Evolutionary conservation across 768 basidiomycete genomes (phyloP), one percentile per base, ranked within the genome.

Genomic region (Boletus sp.): DNA sequence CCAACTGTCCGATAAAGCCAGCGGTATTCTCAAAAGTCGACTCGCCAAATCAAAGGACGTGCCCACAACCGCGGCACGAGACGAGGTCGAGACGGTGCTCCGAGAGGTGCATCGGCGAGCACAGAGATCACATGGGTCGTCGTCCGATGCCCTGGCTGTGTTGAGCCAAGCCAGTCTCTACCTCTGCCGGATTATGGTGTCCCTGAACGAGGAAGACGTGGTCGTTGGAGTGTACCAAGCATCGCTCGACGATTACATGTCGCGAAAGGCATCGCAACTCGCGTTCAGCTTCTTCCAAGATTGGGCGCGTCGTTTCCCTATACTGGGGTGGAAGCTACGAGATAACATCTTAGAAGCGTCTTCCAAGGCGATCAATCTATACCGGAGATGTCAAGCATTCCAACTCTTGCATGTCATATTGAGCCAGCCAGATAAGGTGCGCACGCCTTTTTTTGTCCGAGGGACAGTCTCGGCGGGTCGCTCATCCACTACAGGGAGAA

Each of bases 1-100:
- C 42, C 94, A 97, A 62, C 76, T 98, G n/a, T 80, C 87, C 11
- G 88, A 91, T 68, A 98, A 98, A 72, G 87, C 93, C 1, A 80
- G 81, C 54, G 87, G 89, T 25, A 82, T 98, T 56, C 76, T 98
- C 40, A 82, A 83, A 38, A 79, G 79, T 25, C 82, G 91, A 37
- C 77, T 95, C 53, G 81, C 78, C 52, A 92, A 92, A 66, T 74
- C 82, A 41, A 93, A 88, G 64, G 90, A 88, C 11, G 52, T 81
- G 10, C 85, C 87, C 3, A 67, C 71, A 3, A 56, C 54, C n/a
- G 59, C 53, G 0, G 27, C 54, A 9, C 57, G 40, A 1, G 70
- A 68, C 40, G 72, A 74, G 29, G 70, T 78, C 13, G 69, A 72
- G 41, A 72, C 75, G 7, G 69, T 85, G 19, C 74, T 92, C 27